These are phyloP conservation scores for Eucalyptus pauciflora DNA, from an alignment of 345 rosid species.

Conservation along the genomic window DNA sequence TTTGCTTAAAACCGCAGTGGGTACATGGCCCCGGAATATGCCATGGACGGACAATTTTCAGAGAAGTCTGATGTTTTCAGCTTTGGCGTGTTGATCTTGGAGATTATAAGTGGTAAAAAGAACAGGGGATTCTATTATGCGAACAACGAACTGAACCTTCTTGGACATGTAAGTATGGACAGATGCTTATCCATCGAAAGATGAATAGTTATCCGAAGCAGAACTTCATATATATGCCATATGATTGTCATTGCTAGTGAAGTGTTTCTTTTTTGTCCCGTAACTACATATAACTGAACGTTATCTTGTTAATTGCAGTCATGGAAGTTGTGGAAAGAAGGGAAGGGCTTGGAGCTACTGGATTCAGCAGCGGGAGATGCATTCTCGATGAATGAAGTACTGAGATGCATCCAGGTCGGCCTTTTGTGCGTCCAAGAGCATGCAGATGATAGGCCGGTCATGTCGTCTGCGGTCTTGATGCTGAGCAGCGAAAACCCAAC, in stretches of 20 bases:
- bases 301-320: slow-evolving; percentile 12
- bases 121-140: slow-evolving; percentile 57
- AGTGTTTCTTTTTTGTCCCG: neutral
- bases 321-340: slow-evolving; percentile 62
- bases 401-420: slow-evolving; percentile 75
- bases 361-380: slow-evolving; percentile 23
- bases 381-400: slow-evolving; percentile 27
- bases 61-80: slow-evolving; percentile 62
- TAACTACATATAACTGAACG: neutral
- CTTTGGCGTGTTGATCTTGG: slow-evolving; percentile 67
- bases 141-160: slow-evolving; percentile 55
- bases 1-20: slow-evolving; percentile 24
- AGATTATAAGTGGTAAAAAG: slow-evolving; percentile 53
- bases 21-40: slow-evolving; percentile 82
- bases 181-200: neutral
- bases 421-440: slow-evolving; percentile 72
- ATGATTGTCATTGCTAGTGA: neutral
- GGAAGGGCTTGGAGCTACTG: slow-evolving; percentile 31
- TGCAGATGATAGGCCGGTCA: slow-evolving; percentile 61
- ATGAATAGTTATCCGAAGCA: neutral
- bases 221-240: neutral
- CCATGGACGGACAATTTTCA: slow-evolving; percentile 70
- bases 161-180: slow-evolving; percentile 49
- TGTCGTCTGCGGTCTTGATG: slow-evolving; percentile 59
- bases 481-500: slow-evolving; percentile 49